phyloP scores from a whole-genome alignment of 2,329 filamentous ascomycete species.

The Blastomyces gilchristii region DNA sequence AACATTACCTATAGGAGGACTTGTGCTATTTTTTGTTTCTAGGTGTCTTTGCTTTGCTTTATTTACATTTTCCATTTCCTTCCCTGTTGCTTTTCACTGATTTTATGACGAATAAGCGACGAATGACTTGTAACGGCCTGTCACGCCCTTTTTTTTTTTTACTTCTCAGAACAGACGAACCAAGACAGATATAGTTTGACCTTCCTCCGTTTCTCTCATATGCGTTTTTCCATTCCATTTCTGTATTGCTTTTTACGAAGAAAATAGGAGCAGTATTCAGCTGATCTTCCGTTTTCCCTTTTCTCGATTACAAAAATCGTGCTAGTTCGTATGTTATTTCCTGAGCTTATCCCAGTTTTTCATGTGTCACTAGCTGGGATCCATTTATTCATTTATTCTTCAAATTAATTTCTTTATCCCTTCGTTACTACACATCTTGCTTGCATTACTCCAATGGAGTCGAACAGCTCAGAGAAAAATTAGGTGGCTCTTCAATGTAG shows the following conservation, averaged over 20 bases:
- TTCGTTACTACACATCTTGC: not conserved
- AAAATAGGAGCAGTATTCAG: not conserved
- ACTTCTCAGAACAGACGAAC: slow-evolving; percentile 1
- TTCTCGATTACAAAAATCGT: not conserved
- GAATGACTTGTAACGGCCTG: slow-evolving; percentile 7
- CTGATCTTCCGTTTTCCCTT: not conserved
- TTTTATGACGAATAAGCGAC: slow-evolving; percentile 1
- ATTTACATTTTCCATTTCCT: slow-evolving; percentile 1
- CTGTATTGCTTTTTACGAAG: not conserved
- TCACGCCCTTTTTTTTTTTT: not conserved
- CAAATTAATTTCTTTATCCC: not conserved
- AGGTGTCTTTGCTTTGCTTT: slow-evolving; percentile 1
- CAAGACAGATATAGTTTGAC: not conserved
- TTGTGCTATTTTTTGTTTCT: slow-evolving; percentile 3
- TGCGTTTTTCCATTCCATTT: not conserved
- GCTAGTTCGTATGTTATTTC: not conserved
- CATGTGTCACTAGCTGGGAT: not conserved
- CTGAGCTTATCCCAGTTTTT: not conserved
- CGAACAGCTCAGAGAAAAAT: not conserved
- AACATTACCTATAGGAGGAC: not conserved
- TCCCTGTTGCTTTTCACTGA: not conserved
- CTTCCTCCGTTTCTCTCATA: not conserved
- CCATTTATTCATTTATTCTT: not conserved
- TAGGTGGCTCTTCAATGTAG: not conserved
- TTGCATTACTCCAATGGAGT: not conserved